A percentile compares a stretch with the other conserved stretches of the same genome.
These are phyloP conservation scores for Radiomyces spectabilis DNA, from an alignment of 192 early-diverging fungal species.

Conservation along the genomic window DNA sequence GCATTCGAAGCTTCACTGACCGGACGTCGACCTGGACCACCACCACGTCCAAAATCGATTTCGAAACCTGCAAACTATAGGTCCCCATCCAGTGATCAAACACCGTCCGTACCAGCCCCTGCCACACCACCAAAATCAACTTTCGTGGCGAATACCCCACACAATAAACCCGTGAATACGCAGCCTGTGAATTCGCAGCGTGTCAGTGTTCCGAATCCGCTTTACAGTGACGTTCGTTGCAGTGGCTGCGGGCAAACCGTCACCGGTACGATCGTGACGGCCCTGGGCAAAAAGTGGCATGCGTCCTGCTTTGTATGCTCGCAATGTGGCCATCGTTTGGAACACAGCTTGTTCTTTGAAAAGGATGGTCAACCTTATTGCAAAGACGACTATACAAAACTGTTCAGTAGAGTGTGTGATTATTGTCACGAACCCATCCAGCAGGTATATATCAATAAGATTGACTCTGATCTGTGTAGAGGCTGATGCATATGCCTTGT, in stretches of 20 bases:
- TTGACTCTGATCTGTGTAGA: too few relatives aligned
- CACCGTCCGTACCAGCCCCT: too few relatives aligned
- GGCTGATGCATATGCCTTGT: too few relatives aligned
- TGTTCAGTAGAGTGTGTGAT: constrained; percentile 46
- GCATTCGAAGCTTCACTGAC: constrained; percentile 1
- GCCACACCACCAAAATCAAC: background rate
- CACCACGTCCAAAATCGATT: background rate
- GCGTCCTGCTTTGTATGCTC: constrained; percentile 42
- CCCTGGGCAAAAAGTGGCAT: constrained; percentile 39
- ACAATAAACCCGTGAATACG: background rate
- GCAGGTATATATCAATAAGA: too few relatives aligned
- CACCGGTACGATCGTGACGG: background rate
- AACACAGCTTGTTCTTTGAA: constrained; percentile 45
- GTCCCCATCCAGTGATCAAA: too few relatives aligned
- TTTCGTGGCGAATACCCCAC: background rate
- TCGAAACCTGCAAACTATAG: too few relatives aligned
- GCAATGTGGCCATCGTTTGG: constrained; percentile 33
- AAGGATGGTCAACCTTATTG: constrained; percentile 49
- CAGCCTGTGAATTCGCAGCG: background rate
- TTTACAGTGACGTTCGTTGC: background rate
- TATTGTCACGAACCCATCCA: constrained; percentile 50
- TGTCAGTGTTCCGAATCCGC: too few relatives aligned
- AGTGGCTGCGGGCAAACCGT: background rate
- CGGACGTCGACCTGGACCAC: background rate
- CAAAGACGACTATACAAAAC: constrained; percentile 42